These are phyloP conservation scores for Mycosarcoma maydis DNA, from an alignment of 1,284 basidiomycete species.

Conservation along the genomic window DNA sequence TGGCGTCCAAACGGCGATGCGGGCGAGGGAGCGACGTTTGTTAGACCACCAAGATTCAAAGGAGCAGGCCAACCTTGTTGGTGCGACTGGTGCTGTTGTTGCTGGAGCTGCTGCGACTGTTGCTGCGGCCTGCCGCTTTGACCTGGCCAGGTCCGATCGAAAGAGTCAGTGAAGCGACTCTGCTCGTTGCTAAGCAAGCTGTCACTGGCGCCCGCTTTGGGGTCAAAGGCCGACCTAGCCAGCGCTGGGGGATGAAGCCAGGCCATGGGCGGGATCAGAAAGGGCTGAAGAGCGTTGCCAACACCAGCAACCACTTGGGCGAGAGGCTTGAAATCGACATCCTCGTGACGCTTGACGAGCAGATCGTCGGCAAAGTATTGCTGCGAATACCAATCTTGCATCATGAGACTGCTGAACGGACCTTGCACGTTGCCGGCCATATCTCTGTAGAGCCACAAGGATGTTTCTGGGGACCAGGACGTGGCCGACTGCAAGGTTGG, in stretches of 20 bases:
- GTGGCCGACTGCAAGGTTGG: slow-evolving; percentile 14
- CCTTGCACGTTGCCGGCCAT: slow-evolving; percentile 89
- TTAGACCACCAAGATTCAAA: slow-evolving; percentile 28
- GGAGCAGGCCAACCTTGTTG: slow-evolving; percentile 36
- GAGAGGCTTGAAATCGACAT: slow-evolving; percentile 67
- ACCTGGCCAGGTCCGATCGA: slow-evolving; percentile 22
- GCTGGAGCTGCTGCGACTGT: slow-evolving; percentile 1
- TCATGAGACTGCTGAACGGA: slow-evolving; percentile 87
- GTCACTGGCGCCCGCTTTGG: slow-evolving; percentile 12
- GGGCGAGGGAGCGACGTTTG: slow-evolving; percentile 18
- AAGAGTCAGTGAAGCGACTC: slow-evolving; percentile 30
- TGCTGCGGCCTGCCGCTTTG: slow-evolving; percentile 12
- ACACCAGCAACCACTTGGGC: slow-evolving; percentile 64
- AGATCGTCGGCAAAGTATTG: slow-evolving; percentile 89
- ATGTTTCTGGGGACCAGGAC: slow-evolving; percentile 70
- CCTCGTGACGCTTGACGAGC: slow-evolving; percentile 77
- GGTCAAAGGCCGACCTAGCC: slow-evolving; percentile 17
- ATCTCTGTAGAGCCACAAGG: slow-evolving; percentile 92
- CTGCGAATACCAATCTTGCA: slow-evolving; percentile 96
- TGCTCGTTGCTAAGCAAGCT: slow-evolving; percentile 21
- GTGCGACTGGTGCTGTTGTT: slow-evolving; percentile 4
- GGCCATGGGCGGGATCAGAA: slow-evolving; percentile 62
- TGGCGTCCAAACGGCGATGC: slow-evolving; percentile 44
- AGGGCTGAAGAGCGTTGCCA: slow-evolving; percentile 65
- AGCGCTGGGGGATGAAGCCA: slow-evolving; percentile 32